These are phyloP conservation scores for Colletotrichum echinochloae DNA, from an alignment of 2,329 filamentous ascomycete genomes.

Conservation along the genomic window DNA sequence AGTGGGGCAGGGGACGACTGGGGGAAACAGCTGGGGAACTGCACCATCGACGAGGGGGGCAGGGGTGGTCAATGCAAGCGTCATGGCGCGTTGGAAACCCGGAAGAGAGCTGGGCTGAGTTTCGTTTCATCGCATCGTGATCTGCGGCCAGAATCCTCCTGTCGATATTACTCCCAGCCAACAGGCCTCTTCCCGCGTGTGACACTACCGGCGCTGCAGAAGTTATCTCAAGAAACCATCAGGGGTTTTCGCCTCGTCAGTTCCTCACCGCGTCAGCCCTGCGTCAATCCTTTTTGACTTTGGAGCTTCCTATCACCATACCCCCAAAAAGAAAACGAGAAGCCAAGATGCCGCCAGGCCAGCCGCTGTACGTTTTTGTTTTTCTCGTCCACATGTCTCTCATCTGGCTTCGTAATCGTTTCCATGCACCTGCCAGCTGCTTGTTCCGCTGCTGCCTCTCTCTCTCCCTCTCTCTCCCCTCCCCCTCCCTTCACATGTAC, in stretches of 20 bases:
- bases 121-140: constrained; percentile 40
- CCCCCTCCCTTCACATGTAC: constrained; percentile 3
- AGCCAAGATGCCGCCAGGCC: constrained; percentile 32
- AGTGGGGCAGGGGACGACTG: constrained; percentile 14
- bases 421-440: neutral
- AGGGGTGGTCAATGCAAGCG: constrained; percentile 38
- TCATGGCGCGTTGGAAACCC: constrained; percentile 36
- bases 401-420: constrained; percentile 3
- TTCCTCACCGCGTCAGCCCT: constrained; percentile 13
- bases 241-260: neutral
- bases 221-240: constrained; percentile 25
- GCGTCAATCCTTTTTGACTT: constrained; percentile 27
- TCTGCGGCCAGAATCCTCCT: constrained; percentile 27
- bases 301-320: constrained; percentile 1
- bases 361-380: constrained; percentile 37
- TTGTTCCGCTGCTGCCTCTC: neutral
- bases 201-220: constrained; percentile 8
- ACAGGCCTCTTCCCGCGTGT: neutral
- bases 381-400: constrained; percentile 7
- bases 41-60: constrained; percentile 1
- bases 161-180: constrained; percentile 3
- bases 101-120: constrained; percentile 26
- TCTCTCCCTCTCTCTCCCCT: neutral
- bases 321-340: neutral
- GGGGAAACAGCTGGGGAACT: neutral